Base-by-base conservation (phyloP, 306 rosid genomes). In the Fragaria nilgerrensis region DNA sequence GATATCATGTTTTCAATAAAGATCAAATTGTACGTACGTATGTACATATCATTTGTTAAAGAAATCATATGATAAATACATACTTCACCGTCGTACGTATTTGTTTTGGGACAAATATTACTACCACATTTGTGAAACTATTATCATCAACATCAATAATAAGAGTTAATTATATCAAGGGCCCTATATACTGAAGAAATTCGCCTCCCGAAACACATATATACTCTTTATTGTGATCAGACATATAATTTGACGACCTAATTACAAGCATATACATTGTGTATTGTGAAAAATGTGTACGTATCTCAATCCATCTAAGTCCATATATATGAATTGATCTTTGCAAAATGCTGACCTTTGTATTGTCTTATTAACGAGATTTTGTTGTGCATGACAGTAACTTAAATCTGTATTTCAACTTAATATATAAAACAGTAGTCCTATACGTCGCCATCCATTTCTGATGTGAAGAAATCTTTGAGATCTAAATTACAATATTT, bases 371-470 rank as follows among this genome's bases (percentile, higher is more conserved):
- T 22, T 72, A 72, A 19, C 34, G 47, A 29, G 59, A 36, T 72
- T 17, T 72, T 50, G 15, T 19, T 3, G 47, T 50, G 36, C 63
- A 48, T 1, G 34, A 52, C 15, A 10, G 43, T 49, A 32, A 7
- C 37, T 71, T 58, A 23, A 58, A 10, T 22, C 68, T 62, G 68
- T 62, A 16, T 52, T 72, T 70, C 11, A 32, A 72, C 63, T 29
- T 32, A 3, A 32, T n/a, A n/a, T n/a, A n/a, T 52, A 4, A 34
- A 71, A 47, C 49, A 48, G 19, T 16, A 17, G 61, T 48, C 32
- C 50, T 23, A 25, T 0, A 59, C 29, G 67, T 73, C 67, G 36
- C 16, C 67, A 2, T 62, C 67, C 67, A 16, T 7, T 64, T 53
- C 15, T 39, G 27, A 61, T 44, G 27, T 3, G 70, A 61, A 75